A percentile compares a stretch with the other conserved stretches of the same genome.
These are phyloP conservation scores for Sarocladium oryzae DNA, from an alignment of 2,329 filamentous ascomycete species.

Conservation along the genomic window DNA sequence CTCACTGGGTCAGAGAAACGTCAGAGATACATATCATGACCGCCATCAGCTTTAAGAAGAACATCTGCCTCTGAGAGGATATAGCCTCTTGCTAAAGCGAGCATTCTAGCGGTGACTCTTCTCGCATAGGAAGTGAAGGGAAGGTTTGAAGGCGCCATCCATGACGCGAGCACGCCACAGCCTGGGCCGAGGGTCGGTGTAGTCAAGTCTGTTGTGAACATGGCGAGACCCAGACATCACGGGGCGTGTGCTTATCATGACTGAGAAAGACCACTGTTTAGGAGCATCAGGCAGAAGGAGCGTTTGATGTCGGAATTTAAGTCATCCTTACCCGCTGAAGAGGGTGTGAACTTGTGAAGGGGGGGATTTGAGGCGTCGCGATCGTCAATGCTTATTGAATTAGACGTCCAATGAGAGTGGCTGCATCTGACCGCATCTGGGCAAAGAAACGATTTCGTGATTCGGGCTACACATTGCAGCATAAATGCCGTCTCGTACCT, in stretches of 20 bases:
- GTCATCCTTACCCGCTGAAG: too few relatives aligned
- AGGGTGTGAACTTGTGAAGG: background rate
- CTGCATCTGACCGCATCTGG: background rate
- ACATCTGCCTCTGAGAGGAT: background rate
- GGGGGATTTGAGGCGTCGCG: background rate
- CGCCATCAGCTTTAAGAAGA: background rate
- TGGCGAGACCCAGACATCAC: background rate
- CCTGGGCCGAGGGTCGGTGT: background rate
- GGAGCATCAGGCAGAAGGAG: background rate
- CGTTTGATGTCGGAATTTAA: background rate
- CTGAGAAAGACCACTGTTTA: background rate
- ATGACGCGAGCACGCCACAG: slow-evolving; percentile 4
- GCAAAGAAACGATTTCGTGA: slow-evolving; percentile 4
- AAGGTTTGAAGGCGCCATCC: background rate
- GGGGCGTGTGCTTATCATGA: background rate
- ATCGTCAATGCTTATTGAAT: background rate
- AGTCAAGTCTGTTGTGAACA: background rate
- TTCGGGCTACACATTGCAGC: slow-evolving; percentile 5
- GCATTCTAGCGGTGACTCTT: background rate
- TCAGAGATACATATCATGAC: too few relatives aligned
- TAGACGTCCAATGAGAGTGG: background rate
- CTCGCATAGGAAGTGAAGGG: background rate
- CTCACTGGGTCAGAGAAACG: too few relatives aligned
- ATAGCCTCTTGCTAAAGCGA: background rate
- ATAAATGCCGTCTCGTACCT: background rate